Percentiles rank a stretch among this genome's conserved stretches.
These are phyloP conservation scores for Plasmodium reichenowi DNA, from an alignment of 169 alveolate species.

Conservation along the genomic window DNA sequence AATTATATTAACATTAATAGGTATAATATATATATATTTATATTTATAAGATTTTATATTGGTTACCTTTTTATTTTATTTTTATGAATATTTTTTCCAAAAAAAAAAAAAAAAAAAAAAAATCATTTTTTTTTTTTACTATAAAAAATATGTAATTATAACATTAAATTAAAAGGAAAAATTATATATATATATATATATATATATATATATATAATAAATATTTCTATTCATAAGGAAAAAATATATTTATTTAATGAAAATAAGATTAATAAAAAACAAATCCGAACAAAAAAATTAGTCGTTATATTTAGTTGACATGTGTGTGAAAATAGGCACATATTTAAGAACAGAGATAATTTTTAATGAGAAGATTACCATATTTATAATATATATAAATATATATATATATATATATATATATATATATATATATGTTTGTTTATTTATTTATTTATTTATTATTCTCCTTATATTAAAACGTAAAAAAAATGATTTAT, in stretches of 20 bases:
- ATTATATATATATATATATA: no score
- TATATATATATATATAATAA: no score
- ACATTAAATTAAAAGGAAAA: no score
- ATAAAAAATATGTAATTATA: no score
- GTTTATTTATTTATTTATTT: no score
- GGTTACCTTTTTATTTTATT: no score
- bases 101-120: no score
- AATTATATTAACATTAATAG: no score
- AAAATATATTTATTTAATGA: neutral
- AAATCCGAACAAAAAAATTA: neutral
- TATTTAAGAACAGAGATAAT: constrained; percentile 2
- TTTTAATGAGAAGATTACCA: neutral
- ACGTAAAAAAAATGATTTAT: neutral
- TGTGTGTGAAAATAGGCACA: neutral
- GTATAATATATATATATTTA: no score
- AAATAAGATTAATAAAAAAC: neutral
- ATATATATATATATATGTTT: neutral
- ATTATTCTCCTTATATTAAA: neutral
- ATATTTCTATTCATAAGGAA: neutral
- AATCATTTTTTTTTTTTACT: no score
- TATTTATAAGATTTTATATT: no score
- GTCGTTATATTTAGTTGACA: neutral
- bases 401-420: neutral
- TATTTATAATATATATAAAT: neutral
- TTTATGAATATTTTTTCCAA: no score